A percentile compares a stretch with the other conserved stretches of the same genome.
Evolutionary conservation across 345 rosid genomes (phyloP).

Genomic region (Zanthoxylum bungeanum): DNA sequence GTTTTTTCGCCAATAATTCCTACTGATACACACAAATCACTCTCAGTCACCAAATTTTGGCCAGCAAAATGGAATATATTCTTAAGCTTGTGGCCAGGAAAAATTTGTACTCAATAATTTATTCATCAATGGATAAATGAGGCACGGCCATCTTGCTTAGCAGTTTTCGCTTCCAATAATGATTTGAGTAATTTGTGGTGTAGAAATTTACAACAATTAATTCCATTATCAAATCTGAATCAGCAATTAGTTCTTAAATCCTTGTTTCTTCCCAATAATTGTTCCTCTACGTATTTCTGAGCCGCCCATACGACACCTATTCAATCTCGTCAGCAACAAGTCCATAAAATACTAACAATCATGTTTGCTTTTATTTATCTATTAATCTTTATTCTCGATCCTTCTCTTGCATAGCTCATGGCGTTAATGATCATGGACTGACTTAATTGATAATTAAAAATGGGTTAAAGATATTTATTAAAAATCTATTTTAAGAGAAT

Average conservation of each 20-base stretch:
- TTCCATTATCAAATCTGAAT: slow-evolving; percentile 19
- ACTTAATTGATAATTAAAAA: too few relatives aligned
- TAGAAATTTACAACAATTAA: not conserved
- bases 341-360: too few relatives aligned
- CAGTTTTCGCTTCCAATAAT: not conserved
- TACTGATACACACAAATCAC: not conserved
- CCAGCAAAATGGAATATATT: not conserved
- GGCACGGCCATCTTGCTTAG: not conserved
- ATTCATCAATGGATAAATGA: not conserved
- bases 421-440: too few relatives aligned
- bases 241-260: slow-evolving; percentile 18
- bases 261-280: not conserved
- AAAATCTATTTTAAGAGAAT: too few relatives aligned
- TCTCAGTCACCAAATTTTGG: not conserved
- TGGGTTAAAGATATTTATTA: too few relatives aligned
- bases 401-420: too few relatives aligned
- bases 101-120: not conserved
- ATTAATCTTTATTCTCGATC: too few relatives aligned
- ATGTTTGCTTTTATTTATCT: not conserved
- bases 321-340: not conserved
- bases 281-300: not conserved
- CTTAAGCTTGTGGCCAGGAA: slow-evolving; percentile 19
- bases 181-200: not conserved
- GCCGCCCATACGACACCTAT: not conserved
- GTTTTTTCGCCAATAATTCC: slow-evolving; percentile 11